Percentiles rank a stretch among this genome's conserved stretches.
These are phyloP conservation scores for Aspergillus thermomutatus DNA, from an alignment of 2,329 filamentous ascomycete genomes.

Conservation along the genomic window DNA sequence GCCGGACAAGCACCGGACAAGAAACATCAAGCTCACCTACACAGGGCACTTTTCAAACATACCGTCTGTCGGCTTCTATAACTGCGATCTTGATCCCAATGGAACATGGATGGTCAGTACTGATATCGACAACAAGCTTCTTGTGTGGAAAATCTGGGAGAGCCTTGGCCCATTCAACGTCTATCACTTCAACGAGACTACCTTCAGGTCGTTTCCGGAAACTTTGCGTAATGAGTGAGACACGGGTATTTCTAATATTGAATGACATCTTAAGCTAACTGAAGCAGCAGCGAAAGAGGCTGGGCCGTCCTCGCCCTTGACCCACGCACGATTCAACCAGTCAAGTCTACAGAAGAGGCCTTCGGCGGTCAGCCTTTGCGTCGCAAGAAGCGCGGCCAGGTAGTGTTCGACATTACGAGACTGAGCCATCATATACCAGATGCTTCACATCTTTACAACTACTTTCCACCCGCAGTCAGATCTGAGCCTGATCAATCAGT, in stretches of 20 bases:
- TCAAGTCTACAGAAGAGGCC: slow-evolving; percentile 34
- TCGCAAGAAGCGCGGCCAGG: slow-evolving; percentile 13
- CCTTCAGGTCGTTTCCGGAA: slow-evolving; percentile 18
- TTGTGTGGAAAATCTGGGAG: slow-evolving; percentile 51
- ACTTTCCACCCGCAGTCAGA: slow-evolving; percentile 21
- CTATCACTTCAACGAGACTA: slow-evolving; percentile 30
- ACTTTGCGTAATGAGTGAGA: slow-evolving; percentile 26
- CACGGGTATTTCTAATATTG: not conserved
- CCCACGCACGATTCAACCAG: slow-evolving; percentile 39
- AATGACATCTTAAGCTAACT: not conserved
- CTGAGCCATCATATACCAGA: slow-evolving; percentile 24
- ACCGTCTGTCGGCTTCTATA: slow-evolving; percentile 57
- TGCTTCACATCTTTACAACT: slow-evolving; percentile 27
- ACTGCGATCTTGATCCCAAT: slow-evolving; percentile 53
- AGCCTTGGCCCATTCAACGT: slow-evolving; percentile 24
- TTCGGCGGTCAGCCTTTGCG: slow-evolving; percentile 35
- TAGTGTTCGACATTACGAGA: slow-evolving; percentile 29
- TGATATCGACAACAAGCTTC: slow-evolving; percentile 51
- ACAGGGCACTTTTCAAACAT: slow-evolving; percentile 51
- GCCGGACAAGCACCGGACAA: slow-evolving; percentile 33
- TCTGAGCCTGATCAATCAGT: slow-evolving; percentile 17
- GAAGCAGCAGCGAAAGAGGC: slow-evolving; percentile 30
- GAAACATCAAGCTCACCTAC: slow-evolving; percentile 43
- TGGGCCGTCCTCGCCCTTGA: slow-evolving; percentile 48
- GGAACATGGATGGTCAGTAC: slow-evolving; percentile 57